phyloP scores from a whole-genome alignment of 257 asterid species.

The Forsythia viridissima region DNA sequence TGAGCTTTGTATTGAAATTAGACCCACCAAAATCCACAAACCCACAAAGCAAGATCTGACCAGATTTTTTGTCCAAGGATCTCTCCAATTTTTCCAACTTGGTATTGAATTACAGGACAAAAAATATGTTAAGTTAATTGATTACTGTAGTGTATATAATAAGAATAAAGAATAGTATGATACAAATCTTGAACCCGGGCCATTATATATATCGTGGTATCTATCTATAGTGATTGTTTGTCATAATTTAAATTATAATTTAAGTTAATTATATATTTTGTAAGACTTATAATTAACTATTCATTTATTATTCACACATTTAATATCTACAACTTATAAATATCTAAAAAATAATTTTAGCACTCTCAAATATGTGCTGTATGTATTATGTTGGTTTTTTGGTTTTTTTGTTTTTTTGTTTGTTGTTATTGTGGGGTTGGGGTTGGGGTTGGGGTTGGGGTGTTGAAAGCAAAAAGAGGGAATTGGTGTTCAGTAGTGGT shows the following conservation, averaged over 20 bases:
- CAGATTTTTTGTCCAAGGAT: slow-evolving; percentile 1
- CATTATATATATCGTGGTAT: neutral
- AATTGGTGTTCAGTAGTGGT: slow-evolving; percentile 38
- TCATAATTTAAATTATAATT: slow-evolving; percentile 43
- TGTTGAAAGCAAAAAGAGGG: slow-evolving; percentile 20
- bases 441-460: neutral
- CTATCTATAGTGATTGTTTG: too few species aligned
- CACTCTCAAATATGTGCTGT: too few species aligned
- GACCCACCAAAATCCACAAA: slow-evolving; percentile 46
- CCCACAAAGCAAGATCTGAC: slow-evolving; percentile 6
- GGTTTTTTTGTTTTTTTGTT: too few species aligned
- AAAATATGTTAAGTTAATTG: neutral
- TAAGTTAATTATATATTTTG: slow-evolving; percentile 29
- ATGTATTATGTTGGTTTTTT: neutral
- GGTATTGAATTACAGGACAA: neutral
- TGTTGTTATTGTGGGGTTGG: too few species aligned
- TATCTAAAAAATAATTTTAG: too few species aligned
- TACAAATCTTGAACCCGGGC: neutral
- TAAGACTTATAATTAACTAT: too few species aligned
- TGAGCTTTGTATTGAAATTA: slow-evolving; percentile 32
- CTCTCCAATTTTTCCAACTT: neutral
- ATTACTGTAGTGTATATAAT: neutral
- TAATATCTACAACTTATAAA: too few species aligned
- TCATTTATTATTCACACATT: too few species aligned
- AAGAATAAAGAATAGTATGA: neutral